These are phyloP conservation scores for Aureococcus anophagefferens DNA, from an alignment of 108 stramenopile species.

Conservation along the genomic window DNA sequence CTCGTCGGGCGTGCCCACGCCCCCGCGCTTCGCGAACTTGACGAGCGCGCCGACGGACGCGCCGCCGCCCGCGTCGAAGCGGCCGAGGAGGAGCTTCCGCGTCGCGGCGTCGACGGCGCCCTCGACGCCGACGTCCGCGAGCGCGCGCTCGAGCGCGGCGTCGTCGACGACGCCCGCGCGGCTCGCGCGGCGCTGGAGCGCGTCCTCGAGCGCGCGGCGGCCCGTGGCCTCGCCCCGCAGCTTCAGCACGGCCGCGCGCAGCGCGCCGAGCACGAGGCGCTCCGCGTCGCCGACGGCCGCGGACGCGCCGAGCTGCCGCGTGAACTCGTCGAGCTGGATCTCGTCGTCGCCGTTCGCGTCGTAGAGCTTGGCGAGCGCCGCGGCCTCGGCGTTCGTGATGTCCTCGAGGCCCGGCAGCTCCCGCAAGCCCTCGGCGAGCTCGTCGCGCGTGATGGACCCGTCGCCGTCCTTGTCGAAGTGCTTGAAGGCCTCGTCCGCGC, in stretches of 20 bases:
- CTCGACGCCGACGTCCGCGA: not conserved
- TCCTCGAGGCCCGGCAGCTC: conserved; percentile 2
- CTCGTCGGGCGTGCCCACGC: not conserved
- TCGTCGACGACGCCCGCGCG: too few species aligned
- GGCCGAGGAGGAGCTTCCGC: not conserved
- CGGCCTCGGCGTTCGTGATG: conserved; percentile 2
- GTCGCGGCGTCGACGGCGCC: not conserved
- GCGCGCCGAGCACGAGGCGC: too few species aligned
- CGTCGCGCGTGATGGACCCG: conserved; percentile 10
- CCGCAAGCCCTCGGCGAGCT: conserved; percentile 7
- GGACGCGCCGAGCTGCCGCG: not conserved
- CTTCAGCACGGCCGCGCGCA: too few species aligned
- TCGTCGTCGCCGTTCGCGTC: not conserved
- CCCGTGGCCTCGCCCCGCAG: too few species aligned
- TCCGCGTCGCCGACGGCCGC: too few species aligned
- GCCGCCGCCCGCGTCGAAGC: too few species aligned
- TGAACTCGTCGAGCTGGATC: not conserved
- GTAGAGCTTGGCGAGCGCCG: not conserved
- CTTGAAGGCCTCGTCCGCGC: conserved; percentile 9
- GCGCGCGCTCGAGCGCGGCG: not conserved
- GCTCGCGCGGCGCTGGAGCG: too few species aligned
- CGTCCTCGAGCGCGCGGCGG: too few species aligned
- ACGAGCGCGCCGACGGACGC: not conserved
- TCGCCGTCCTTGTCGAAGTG: conserved; percentile 25
- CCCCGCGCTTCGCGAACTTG: not conserved